Evolutionary conservation across 257 asterid species (phyloP).

Genomic region (Petunia axillaris): DNA sequence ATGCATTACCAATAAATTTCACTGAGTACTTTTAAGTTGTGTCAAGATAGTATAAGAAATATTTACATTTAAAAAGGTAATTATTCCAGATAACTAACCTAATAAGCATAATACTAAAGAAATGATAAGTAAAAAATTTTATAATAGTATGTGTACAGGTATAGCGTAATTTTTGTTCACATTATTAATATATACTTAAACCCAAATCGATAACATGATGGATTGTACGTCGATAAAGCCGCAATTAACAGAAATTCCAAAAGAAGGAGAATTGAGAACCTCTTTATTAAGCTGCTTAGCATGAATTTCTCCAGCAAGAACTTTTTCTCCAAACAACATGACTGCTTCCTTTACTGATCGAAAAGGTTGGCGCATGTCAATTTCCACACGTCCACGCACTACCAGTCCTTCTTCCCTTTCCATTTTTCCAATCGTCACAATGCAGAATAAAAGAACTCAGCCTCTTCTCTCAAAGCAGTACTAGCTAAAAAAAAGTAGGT

Average conservation of each 20-base stretch:
- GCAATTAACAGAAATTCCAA: neutral
- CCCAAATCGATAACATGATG: neutral
- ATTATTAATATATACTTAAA: too few relatives aligned
- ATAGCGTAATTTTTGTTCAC: too few relatives aligned
- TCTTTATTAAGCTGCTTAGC: slow-evolving; percentile 60
- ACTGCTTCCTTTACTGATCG: slow-evolving; percentile 84
- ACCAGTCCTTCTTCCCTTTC: slow-evolving; percentile 64
- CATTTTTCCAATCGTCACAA: slow-evolving; percentile 30
- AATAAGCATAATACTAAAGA: too few relatives aligned
- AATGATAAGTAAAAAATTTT: too few relatives aligned
- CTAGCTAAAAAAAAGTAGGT: neutral
- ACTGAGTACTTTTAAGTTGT: too few relatives aligned
- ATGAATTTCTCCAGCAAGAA: slow-evolving; percentile 73
- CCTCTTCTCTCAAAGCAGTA: neutral
- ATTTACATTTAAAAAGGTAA: too few relatives aligned
- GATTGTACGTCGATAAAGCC: neutral
- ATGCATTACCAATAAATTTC: too few relatives aligned
- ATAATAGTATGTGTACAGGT: too few relatives aligned
- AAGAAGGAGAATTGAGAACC: slow-evolving; percentile 37
- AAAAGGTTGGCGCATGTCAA: slow-evolving; percentile 79
- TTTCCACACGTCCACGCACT: slow-evolving; percentile 86
- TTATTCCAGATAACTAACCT: too few relatives aligned
- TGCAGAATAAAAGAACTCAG: neutral
- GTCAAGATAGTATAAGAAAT: too few relatives aligned
- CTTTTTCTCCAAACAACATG: slow-evolving; percentile 74